Conservation (phyloP, 2,329 filamentous ascomycete species). For the Monilinia fructicola region DNA sequence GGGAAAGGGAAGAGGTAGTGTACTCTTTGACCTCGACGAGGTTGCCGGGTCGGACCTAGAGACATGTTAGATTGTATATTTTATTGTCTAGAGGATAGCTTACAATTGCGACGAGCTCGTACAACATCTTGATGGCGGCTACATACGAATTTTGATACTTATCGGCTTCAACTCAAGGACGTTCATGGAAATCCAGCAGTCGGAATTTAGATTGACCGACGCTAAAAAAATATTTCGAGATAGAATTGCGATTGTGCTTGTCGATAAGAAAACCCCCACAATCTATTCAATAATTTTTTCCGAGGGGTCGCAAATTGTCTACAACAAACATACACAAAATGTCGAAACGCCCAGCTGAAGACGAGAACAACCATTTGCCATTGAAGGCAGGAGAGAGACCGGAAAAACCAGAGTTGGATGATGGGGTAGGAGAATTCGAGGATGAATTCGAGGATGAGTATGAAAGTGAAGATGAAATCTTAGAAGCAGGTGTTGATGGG, state of each 20-base stretch:
- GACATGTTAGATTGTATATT: conserved; percentile 27
- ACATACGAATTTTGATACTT: conserved; percentile 26
- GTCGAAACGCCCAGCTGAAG: conserved; percentile 59
- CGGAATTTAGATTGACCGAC: conserved; percentile 12
- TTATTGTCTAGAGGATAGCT: conserved; percentile 40
- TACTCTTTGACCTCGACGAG: conserved; percentile 95
- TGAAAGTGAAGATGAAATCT: conserved; percentile 87
- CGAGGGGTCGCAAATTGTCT: conserved; percentile 20
- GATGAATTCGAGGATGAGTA: conserved; percentile 94
- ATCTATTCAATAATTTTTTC: conserved; percentile 19
- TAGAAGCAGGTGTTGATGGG: conserved; percentile 93
- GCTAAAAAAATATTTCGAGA: conserved; percentile 23
- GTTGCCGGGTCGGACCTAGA: conserved; percentile 86
- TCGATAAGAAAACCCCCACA: conserved; percentile 32
- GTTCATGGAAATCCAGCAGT: not conserved
- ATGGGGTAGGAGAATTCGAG: conserved; percentile 79
- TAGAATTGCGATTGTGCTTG: conserved; percentile 21
- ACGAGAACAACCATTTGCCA: conserved; percentile 48
- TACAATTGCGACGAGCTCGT: conserved; percentile 96
- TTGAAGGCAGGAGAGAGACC: conserved; percentile 62
- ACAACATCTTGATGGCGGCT: conserved; percentile 68
- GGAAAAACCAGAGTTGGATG: conserved; percentile 59
- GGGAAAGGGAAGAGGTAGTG: conserved; percentile 41
- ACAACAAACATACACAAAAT: conserved; percentile 42
- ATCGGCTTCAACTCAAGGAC: conserved; percentile 12